These are phyloP conservation scores for Petrea volubilis DNA, from an alignment of 257 asterid species.

Conservation along the genomic window DNA sequence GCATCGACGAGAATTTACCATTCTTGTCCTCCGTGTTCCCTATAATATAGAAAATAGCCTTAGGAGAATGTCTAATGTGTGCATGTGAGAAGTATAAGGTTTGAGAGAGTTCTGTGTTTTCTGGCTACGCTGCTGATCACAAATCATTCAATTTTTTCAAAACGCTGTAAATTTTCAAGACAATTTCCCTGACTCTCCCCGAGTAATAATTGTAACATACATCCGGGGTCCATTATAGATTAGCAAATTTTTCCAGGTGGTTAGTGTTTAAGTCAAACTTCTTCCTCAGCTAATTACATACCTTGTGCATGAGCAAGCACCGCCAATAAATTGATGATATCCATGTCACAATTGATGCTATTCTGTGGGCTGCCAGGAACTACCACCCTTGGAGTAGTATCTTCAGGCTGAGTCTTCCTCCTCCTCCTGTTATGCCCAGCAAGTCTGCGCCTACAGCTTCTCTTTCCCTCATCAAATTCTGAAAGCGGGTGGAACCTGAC, in stretches of 20 bases:
- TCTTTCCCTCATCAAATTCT: slow-evolving; percentile 93
- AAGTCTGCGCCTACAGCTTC: slow-evolving; percentile 92
- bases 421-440: slow-evolving; percentile 95
- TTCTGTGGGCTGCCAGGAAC: slow-evolving; percentile 40
- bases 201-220: background rate
- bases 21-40: slow-evolving; percentile 53
- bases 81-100: background rate
- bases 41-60: slow-evolving; percentile 22
- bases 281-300: slow-evolving; percentile 31
- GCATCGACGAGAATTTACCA: slow-evolving; percentile 33
- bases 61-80: slow-evolving; percentile 1
- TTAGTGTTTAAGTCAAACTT: background rate
- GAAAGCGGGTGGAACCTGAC: slow-evolving; percentile 85
- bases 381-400: slow-evolving; percentile 35
- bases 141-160: background rate
- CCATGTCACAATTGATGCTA: slow-evolving; percentile 44
- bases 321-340: slow-evolving; percentile 57
- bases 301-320: slow-evolving; percentile 64
- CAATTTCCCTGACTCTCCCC: background rate
- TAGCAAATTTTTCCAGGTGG: background rate
- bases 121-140: background rate
- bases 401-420: slow-evolving; percentile 87
- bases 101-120: background rate
- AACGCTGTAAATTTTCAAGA: background rate
- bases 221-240: background rate